Evolutionary conservation across 805 yeast species (phyloP).

Genomic region (Nakazawaea populi): DNA sequence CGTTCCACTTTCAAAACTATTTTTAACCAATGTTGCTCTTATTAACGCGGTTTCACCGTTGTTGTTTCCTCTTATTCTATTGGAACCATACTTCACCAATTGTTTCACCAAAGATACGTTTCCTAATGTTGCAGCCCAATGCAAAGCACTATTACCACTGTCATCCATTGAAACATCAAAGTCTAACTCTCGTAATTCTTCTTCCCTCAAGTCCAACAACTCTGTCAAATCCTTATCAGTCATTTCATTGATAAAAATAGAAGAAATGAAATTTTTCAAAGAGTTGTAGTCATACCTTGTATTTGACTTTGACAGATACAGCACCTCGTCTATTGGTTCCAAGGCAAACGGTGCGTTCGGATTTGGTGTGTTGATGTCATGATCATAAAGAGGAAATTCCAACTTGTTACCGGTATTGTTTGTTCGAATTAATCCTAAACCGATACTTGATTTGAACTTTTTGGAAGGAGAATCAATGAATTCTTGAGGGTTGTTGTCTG

Average conservation of each 20-base stretch:
- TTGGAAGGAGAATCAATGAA: slow-evolving; percentile 31
- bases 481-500: slow-evolving; percentile 11
- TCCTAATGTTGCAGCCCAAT: slow-evolving; percentile 94
- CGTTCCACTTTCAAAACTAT: slow-evolving; percentile 71
- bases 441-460: slow-evolving; percentile 21
- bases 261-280: slow-evolving; percentile 40
- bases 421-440: slow-evolving; percentile 5
- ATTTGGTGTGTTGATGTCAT: slow-evolving; percentile 31
- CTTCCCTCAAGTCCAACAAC: slow-evolving; percentile 15
- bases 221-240: slow-evolving; percentile 15
- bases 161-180: slow-evolving; percentile 89
- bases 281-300: slow-evolving; percentile 26
- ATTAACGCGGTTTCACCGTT: slow-evolving; percentile 86
- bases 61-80: slow-evolving; percentile 66
- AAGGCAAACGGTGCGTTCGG: slow-evolving; percentile 43
- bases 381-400: slow-evolving; percentile 25
- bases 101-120: slow-evolving; percentile 63
- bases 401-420: slow-evolving; percentile 10
- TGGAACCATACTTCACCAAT: slow-evolving; percentile 62
- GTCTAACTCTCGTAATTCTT: slow-evolving; percentile 34
- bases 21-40: slow-evolving; percentile 78
- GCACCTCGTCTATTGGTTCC: slow-evolving; percentile 31
- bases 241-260: slow-evolving; percentile 42
- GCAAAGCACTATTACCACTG: slow-evolving; percentile 88
- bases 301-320: slow-evolving; percentile 7